A percentile compares a stretch with the other conserved stretches of the same genome.
phyloP scores from a whole-genome alignment of 2,329 filamentous ascomycete genomes.

The Colletotrichum sp. region DNA sequence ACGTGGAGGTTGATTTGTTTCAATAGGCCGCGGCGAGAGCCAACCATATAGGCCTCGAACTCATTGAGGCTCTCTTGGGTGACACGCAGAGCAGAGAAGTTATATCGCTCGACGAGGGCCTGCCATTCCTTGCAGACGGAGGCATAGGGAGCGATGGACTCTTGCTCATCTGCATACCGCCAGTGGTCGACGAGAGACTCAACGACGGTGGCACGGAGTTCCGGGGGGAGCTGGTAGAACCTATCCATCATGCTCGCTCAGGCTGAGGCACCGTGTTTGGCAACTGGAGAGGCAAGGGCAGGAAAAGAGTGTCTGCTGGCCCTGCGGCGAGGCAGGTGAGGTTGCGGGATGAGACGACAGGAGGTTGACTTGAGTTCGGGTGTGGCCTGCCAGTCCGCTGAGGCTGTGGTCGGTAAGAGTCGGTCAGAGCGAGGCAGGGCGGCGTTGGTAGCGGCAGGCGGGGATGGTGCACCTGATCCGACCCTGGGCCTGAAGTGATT shows the following conservation, averaged over 20 bases:
- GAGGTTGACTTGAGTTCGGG: slow-evolving; percentile 19
- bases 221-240: slow-evolving; percentile 12
- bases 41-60: slow-evolving; percentile 25
- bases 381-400: slow-evolving; percentile 11
- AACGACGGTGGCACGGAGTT: slow-evolving; percentile 19
- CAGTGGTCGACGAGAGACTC: slow-evolving; percentile 22
- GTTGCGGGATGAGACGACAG: slow-evolving; percentile 20
- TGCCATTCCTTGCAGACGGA: slow-evolving; percentile 31
- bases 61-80: slow-evolving; percentile 18
- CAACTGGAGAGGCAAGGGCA: not conserved
- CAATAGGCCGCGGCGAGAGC: slow-evolving; percentile 24
- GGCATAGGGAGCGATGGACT: slow-evolving; percentile 24
- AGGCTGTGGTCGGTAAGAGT: slow-evolving; percentile 18
- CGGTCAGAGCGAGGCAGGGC: slow-evolving; percentile 15
- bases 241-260: slow-evolving; percentile 7
- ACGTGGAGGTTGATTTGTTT: slow-evolving; percentile 25
- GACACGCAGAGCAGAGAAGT: slow-evolving; percentile 25
- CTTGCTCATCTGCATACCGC: slow-evolving; percentile 18
- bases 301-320: not conserved
- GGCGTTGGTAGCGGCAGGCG: slow-evolving; percentile 4
- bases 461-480: slow-evolving; percentile 17
- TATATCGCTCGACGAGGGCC: slow-evolving; percentile 26
- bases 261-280: not conserved
- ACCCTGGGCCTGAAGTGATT: not conserved
- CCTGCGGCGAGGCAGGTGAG: not conserved